Base-by-base conservation (phyloP, 1,139 yeast genomes). In the Schwanniomyces etchellsii region DNA sequence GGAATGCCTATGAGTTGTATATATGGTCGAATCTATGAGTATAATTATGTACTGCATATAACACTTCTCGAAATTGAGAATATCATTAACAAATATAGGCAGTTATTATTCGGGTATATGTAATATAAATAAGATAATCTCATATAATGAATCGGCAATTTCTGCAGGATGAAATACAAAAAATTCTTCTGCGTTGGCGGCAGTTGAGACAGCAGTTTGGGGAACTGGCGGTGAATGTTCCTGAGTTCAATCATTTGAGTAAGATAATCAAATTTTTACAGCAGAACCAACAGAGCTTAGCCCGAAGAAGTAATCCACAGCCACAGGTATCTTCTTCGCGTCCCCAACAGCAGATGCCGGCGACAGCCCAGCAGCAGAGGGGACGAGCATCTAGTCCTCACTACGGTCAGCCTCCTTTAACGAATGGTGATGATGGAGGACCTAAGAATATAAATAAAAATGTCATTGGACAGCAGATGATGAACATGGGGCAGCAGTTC, bases 191-290 rank as follows among this genome's bases (percentile, higher is more conserved):
- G 51, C 71, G 82, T 37, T 77, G 83, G 82, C 77, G 74, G 41
- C 80, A 74, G 47, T 57, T 78, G 41, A 67, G 75, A 35, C 64
- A 65, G 33, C 81, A 77, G 45, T 74, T 63, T 44, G 83, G 84
- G n/a, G 81, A 76, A 28, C 75, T 70, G 39, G 84, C 78, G 2
- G 66, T 67, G 7, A 72, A 70, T 38, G 74, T 74, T 20, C 78
- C 79, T 11, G 84, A 78, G 52, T 78, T 72, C 48, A 65, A 71
- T 27, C 77, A 74, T 39, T 64, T 77, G 42, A 72, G 79, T 25
- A 76, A 70, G 42, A 59, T 75, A 32, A 58, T 77, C 37, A 72
- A 72, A 44, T 64, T 60, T 31, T 70, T 77, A 35, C 78, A 77
- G 28, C 52, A 50, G 31, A 35, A 33, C 29, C 48, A 33, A 16